These are phyloP conservation scores for Prillingera fragicola DNA, from an alignment of 1,284 basidiomycete genomes.

Conservation along the genomic window DNA sequence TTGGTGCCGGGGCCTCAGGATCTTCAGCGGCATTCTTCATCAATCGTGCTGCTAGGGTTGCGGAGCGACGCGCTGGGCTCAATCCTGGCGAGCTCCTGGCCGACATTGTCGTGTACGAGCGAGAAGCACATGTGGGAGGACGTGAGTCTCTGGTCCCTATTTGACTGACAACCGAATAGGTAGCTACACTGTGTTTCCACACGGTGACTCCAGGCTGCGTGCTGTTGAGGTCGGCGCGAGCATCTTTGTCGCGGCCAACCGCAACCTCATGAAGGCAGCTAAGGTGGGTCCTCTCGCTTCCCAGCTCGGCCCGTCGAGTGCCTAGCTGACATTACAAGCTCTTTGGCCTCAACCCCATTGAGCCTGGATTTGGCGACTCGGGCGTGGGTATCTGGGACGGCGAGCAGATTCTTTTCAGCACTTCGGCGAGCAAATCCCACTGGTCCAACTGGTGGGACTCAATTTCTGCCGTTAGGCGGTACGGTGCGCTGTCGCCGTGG, in stretches of 20 bases:
- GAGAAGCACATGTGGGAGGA: conserved; percentile 69
- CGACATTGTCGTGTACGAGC: conserved; percentile 78
- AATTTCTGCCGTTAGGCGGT: conserved; percentile 68
- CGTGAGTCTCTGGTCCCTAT: conserved; percentile 54
- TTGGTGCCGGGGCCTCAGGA: conserved; percentile 83
- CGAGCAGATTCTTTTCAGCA: conserved; percentile 61
- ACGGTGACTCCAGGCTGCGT: conserved; percentile 58
- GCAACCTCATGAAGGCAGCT: conserved; percentile 73
- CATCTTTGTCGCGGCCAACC: conserved; percentile 77
- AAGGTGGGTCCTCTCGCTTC: conserved; percentile 63
- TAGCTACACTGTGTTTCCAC: conserved; percentile 69
- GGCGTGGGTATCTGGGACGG: conserved; percentile 59
- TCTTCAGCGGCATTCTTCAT: conserved; percentile 83
- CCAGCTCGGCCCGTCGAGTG: background rate
- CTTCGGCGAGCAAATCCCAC: conserved; percentile 43
- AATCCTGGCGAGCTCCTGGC: conserved; percentile 52
- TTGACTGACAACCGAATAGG: conserved; percentile 51
- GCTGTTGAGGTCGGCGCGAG: conserved; percentile 79
- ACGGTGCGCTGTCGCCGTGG: conserved; percentile 66
- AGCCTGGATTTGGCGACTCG: conserved; percentile 50
- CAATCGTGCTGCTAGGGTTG: conserved; percentile 53
- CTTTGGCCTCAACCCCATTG: conserved; percentile 63
- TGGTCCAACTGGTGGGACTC: conserved; percentile 62
- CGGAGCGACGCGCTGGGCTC: conserved; percentile 58
- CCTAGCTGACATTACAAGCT: conserved; percentile 43